Percentiles rank a stretch among this genome's conserved stretches.
Conservation (phyloP, 495 filamentous ascomycete genomes). For the Durotheca rogersii region DNA sequence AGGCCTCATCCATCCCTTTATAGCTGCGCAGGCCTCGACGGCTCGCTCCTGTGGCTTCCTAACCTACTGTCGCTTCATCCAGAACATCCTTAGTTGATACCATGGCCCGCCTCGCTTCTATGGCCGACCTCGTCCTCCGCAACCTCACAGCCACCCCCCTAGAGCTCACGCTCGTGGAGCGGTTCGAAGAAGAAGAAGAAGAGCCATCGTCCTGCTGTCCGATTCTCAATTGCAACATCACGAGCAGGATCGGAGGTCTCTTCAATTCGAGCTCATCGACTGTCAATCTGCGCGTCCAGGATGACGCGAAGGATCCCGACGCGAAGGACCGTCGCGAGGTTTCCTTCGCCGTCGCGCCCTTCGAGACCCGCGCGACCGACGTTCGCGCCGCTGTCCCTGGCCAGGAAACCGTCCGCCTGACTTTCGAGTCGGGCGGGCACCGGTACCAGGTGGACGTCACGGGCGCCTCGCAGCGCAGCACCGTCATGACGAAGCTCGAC, state of each 20-base stretch:
- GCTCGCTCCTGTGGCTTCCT: slow-evolving; percentile 8
- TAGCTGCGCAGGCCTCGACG: slow-evolving; percentile 10
- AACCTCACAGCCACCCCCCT: slow-evolving; percentile 79
- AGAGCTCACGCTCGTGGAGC: slow-evolving; percentile 72
- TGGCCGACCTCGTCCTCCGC: slow-evolving; percentile 69
- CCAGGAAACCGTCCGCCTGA: slow-evolving; percentile 46
- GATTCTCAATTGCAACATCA: slow-evolving; percentile 48
- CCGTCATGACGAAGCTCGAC: slow-evolving; percentile 36
- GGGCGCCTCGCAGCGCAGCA: slow-evolving; percentile 36
- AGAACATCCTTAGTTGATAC: too few relatives aligned
- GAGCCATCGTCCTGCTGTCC: slow-evolving; percentile 32
- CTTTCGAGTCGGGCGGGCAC: slow-evolving; percentile 43
- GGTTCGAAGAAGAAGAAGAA: slow-evolving; percentile 59
- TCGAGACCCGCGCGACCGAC: slow-evolving; percentile 38
- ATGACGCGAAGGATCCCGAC: slow-evolving; percentile 27
- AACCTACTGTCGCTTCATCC: slow-evolving; percentile 7
- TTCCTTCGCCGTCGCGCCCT: slow-evolving; percentile 39
- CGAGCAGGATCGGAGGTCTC: slow-evolving; percentile 54
- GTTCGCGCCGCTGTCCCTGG: slow-evolving; percentile 40
- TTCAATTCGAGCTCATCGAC: slow-evolving; percentile 36
- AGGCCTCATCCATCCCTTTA: too few relatives aligned
- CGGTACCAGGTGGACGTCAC: slow-evolving; percentile 45
- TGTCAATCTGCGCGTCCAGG: slow-evolving; percentile 19
- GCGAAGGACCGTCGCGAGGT: slow-evolving; percentile 37
- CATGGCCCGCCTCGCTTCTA: too few relatives aligned